A percentile compares a stretch with the other conserved stretches of the same genome.
phyloP scores from a whole-genome alignment of 257 asterid species.

The Nemophila menziesii region DNA sequence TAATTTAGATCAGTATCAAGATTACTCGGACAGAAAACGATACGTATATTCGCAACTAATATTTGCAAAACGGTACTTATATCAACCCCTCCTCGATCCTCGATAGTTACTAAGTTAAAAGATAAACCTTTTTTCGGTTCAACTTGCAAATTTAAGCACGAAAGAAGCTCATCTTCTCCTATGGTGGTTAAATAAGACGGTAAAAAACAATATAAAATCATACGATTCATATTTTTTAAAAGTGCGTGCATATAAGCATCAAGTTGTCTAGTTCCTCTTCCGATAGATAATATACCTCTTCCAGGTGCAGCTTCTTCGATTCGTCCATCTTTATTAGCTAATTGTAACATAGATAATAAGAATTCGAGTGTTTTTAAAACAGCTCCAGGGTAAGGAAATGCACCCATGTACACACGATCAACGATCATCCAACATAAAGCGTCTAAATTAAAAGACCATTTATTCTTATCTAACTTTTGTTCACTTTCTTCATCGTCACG shows the following conservation, averaged over 20 bases:
- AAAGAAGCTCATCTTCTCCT: conserved; percentile 85
- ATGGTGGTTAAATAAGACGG: conserved; percentile 71
- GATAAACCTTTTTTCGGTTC: conserved; percentile 46
- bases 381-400: conserved; percentile 81
- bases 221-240: conserved; percentile 70
- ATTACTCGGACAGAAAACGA: conserved; percentile 91
- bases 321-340: conserved; percentile 97
- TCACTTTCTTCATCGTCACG: conserved; percentile 93
- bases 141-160: conserved; percentile 60
- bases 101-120: conserved; percentile 20
- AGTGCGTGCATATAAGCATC: conserved; percentile 70
- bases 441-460: conserved; percentile 87
- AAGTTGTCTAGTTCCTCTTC: conserved; percentile 90
- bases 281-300: conserved; percentile 78
- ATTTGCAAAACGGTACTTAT: conserved; percentile 68
- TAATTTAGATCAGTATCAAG: conserved; percentile 77
- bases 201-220: conserved; percentile 76
- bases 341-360: conserved; percentile 86
- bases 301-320: conserved; percentile 85
- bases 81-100: conserved; percentile 64
- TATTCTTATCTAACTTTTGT: conserved; percentile 70
- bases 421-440: conserved; percentile 82
- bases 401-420: conserved; percentile 95
- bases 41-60: conserved; percentile 76
- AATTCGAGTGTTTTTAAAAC: conserved; percentile 86